Evolutionary conservation across 108 stramenopile genomes (phyloP).

Genomic region (Stephanodiscus minutulus): DNA sequence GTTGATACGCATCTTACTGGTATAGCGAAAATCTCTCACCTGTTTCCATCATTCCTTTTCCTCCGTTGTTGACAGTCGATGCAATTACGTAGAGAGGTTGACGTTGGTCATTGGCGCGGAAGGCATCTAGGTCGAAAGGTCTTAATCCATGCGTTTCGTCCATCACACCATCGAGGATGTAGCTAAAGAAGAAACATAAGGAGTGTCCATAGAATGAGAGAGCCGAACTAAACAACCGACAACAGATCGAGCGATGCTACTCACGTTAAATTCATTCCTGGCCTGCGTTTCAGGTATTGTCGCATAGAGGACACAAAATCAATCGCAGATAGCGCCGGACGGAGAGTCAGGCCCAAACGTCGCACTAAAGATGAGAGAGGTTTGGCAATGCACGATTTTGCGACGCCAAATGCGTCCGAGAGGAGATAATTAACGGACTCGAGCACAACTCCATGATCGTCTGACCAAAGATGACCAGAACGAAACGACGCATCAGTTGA

Average conservation of each 20-base stretch:
- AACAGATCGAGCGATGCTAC: neutral
- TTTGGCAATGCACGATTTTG: constrained; percentile 23
- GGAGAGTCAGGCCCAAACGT: constrained; percentile 17
- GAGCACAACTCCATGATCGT: constrained; percentile 41
- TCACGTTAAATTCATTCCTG: constrained; percentile 55
- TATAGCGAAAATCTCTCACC: neutral
- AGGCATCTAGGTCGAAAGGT: constrained; percentile 53
- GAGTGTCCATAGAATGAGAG: neutral
- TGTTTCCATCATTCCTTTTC: constrained; percentile 40
- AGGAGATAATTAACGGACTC: constrained; percentile 33
- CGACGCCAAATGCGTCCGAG: constrained; percentile 18
- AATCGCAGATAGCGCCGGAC: constrained; percentile 33
- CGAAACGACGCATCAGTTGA: constrained; percentile 1
- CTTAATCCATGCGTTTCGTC: constrained; percentile 42
- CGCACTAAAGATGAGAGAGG: constrained; percentile 29
- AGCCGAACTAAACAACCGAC: neutral
- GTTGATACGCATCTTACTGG: neutral
- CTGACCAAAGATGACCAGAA: constrained; percentile 11
- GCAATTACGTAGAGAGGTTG: constrained; percentile 48
- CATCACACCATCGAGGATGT: constrained; percentile 52
- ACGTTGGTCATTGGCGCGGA: constrained; percentile 42
- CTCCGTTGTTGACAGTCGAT: constrained; percentile 41
- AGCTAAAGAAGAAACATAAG: neutral
- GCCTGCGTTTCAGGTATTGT: constrained; percentile 44
- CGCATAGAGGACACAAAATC: constrained; percentile 43